A percentile compares a stretch with the other conserved stretches of the same genome.
phyloP scores from a whole-genome alignment of 352 stramenopile species.

The Globisporangium sylvaticum region DNA sequence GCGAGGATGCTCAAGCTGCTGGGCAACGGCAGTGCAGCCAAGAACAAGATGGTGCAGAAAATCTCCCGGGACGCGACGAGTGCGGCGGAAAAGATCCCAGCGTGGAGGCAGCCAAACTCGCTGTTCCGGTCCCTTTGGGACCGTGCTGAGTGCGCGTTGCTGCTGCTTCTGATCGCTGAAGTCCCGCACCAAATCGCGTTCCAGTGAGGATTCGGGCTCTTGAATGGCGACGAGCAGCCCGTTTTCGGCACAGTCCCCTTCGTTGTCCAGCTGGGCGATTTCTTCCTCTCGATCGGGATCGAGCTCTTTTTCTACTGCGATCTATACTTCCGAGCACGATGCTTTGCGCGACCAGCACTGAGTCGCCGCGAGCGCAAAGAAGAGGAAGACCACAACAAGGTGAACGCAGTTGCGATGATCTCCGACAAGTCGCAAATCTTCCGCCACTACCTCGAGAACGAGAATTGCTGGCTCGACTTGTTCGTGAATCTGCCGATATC shows the following conservation, averaged over 20 bases:
- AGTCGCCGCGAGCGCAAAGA: conserved; percentile 11
- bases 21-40: conserved; percentile 27
- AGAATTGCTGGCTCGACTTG: conserved; percentile 30
- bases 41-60: conserved; percentile 26
- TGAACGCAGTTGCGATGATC: conserved; percentile 15
- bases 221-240: conserved; percentile 20
- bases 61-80: conserved; percentile 9
- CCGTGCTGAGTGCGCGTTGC: conserved; percentile 23
- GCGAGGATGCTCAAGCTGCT: conserved; percentile 30
- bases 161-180: conserved; percentile 37
- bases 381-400: conserved; percentile 16
- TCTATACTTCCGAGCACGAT: conserved; percentile 33
- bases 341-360: conserved; percentile 36
- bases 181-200: conserved; percentile 45
- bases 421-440: conserved; percentile 21
- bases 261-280: conserved; percentile 32
- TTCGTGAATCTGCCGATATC: conserved; percentile 33
- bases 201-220: conserved; percentile 38
- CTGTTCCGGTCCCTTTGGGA: conserved; percentile 27
- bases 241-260: conserved; percentile 30
- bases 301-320: conserved; percentile 65
- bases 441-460: conserved; percentile 39
- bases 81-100: neutral
- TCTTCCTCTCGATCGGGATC: conserved; percentile 27
- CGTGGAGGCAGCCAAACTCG: conserved; percentile 30